Conservation (phyloP, 306 rosid species). For the Abrus pulchellus region DNA sequence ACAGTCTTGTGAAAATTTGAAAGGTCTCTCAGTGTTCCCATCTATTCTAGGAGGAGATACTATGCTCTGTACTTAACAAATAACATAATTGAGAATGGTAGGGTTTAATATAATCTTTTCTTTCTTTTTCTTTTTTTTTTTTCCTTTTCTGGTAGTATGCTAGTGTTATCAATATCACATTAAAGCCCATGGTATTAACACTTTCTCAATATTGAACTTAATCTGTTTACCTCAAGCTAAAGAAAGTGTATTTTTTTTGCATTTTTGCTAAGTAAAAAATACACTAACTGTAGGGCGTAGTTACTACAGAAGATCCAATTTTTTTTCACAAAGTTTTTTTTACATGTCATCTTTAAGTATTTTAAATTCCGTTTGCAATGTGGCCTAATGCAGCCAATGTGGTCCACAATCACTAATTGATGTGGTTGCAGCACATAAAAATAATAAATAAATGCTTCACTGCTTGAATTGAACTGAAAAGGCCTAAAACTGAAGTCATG, state of each 20-base stretch:
- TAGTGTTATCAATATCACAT: constrained; percentile 20
- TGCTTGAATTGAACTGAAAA: not conserved
- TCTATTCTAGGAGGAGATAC: constrained; percentile 40
- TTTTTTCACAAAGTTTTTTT: not conserved
- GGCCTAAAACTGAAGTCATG: not conserved
- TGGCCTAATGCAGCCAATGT: no score
- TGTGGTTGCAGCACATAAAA: not conserved
- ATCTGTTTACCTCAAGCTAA: not conserved
- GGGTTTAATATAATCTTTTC: constrained; percentile 21
- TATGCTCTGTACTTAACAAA: constrained; percentile 48
- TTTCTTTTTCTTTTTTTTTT: no score
- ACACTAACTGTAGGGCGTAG: no score
- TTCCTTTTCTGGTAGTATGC: constrained; percentile 3
- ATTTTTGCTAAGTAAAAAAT: no score
- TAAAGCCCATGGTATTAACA: constrained; percentile 19
- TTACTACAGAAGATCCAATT: no score
- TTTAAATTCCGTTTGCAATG: not conserved
- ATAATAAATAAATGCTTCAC: not conserved
- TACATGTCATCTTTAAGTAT: not conserved
- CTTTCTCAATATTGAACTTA: not conserved
- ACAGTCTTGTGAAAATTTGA: constrained; percentile 44
- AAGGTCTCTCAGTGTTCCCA: constrained; percentile 40
- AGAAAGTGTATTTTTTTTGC: not conserved
- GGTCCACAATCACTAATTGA: not conserved
- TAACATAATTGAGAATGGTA: constrained; percentile 43